Evolutionary conservation across 2,329 filamentous ascomycete species (phyloP).

Genomic region (Pezicula carpinea): DNA sequence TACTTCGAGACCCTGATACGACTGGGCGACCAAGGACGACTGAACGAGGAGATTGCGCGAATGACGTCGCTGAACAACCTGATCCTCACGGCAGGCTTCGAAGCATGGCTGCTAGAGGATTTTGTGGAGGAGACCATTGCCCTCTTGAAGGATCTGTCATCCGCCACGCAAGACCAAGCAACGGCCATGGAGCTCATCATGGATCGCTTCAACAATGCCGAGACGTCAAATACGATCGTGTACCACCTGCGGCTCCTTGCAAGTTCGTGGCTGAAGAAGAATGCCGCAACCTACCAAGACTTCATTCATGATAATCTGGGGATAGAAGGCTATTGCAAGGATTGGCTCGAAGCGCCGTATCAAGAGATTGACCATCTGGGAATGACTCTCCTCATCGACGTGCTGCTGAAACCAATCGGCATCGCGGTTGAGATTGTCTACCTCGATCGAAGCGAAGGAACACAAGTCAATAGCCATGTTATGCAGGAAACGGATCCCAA

Average conservation of each 20-base stretch:
- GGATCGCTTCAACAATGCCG: constrained; percentile 70
- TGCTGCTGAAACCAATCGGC: constrained; percentile 72
- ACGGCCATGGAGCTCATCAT: constrained; percentile 52
- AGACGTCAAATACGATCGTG: constrained; percentile 68
- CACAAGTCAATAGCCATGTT: constrained; percentile 59
- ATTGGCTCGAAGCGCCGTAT: constrained; percentile 67
- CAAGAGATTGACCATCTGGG: constrained; percentile 91
- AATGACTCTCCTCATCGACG: constrained; percentile 69
- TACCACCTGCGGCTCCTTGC: constrained; percentile 82
- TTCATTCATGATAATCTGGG: constrained; percentile 60
- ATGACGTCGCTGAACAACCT: constrained; percentile 67
- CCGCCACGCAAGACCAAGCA: constrained; percentile 44
- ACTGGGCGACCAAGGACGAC: constrained; percentile 56
- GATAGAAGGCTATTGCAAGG: constrained; percentile 64
- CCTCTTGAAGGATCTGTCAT: constrained; percentile 60
- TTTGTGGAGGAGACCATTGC: constrained; percentile 73
- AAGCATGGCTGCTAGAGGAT: constrained; percentile 70
- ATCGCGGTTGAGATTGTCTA: constrained; percentile 86
- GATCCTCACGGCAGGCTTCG: constrained; percentile 69
- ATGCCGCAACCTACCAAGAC: constrained; percentile 62
- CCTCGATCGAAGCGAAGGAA: constrained; percentile 78
- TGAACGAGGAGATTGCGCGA: constrained; percentile 67
- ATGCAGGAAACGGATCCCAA: constrained; percentile 37
- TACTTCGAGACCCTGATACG: constrained; percentile 86
- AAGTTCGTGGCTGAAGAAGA: constrained; percentile 76